Evolutionary conservation across 306 rosid species (phyloP).

Genomic region (Coriaria nepalensis): DNA sequence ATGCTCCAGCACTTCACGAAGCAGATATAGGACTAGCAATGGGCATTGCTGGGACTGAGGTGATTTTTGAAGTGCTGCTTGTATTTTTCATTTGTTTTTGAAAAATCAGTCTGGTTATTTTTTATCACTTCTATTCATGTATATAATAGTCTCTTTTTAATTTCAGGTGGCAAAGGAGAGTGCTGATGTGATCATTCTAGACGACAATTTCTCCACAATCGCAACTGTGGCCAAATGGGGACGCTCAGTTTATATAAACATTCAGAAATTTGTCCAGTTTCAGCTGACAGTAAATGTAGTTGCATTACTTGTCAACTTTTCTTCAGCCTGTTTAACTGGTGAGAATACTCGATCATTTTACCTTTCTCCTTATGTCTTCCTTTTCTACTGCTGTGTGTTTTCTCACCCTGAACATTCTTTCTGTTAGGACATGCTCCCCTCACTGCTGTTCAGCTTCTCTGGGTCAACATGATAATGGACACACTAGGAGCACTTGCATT

Average conservation of each 20-base stretch:
- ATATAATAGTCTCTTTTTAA: slow-evolving; percentile 10
- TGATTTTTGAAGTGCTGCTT: slow-evolving; percentile 5
- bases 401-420: slow-evolving; percentile 2
- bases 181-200: slow-evolving; percentile 90
- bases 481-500: slow-evolving; percentile 97
- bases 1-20: slow-evolving; percentile 99
- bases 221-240: slow-evolving; percentile 98
- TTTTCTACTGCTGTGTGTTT: slow-evolving; percentile 3
- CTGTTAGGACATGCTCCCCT: slow-evolving; percentile 79
- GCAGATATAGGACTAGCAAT: slow-evolving; percentile 99
- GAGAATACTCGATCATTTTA: slow-evolving; percentile 14
- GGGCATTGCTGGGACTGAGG: slow-evolving; percentile 99
- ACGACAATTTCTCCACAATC: slow-evolving; percentile 90
- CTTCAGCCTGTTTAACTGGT: slow-evolving; percentile 96
- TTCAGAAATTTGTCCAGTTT: slow-evolving; percentile 96
- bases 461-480: slow-evolving; percentile 99
- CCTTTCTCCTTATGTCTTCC: slow-evolving; percentile 8
- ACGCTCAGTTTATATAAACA: slow-evolving; percentile 90
- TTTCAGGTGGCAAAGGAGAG: slow-evolving; percentile 97
- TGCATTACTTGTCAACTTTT: slow-evolving; percentile 88
- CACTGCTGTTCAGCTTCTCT: slow-evolving; percentile 95
- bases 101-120: neutral
- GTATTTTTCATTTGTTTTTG: neutral
- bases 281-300: slow-evolving; percentile 93
- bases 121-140: slow-evolving; percentile 4